Base-by-base conservation (phyloP, 192 early-diverging fungal species). In the Mortierella antarctica region DNA sequence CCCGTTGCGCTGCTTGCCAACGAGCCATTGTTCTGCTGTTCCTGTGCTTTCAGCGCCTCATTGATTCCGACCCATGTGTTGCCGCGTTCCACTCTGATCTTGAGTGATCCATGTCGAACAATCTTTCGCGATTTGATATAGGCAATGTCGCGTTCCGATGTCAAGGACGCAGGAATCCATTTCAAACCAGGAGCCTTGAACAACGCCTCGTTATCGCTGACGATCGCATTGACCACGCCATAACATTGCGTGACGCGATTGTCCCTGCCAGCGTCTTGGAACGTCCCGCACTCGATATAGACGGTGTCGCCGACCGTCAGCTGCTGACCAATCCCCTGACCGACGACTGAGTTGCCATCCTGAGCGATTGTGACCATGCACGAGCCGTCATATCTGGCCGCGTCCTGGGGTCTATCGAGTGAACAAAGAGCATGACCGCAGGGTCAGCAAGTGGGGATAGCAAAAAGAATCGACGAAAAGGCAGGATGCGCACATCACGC, bases 31-130 rank as follows among this genome's bases (percentile, higher is more conserved):
- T 66, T 78, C 54, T 63, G 65, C 56, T 62, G 70, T 53, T 52
- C 48, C 53, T 83, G 62, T 46, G 42, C 56, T 42, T 67, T 73
- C 40, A 74, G 44, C 21, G 76, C 61, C 47, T 82, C 59, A 31
- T 82, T 64, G 65, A 73, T 66, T 6, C 77, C 77, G 54, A 72
- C 60, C 69, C 63, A 72, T 23, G 83, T 84, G 61, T 76, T 84
- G 20, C 78, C 83, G 17, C 83, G 73, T 47, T 84, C 77, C 41
- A 84, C 83, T 21, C 83, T 63, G 54, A 84, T 77, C 47, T 73
- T 67, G 14, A 84, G 65, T n/a, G 68, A 76, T 15, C 77, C 83
- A 57, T 72, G 63, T 8, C 51, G 58, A 6, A 84, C 83, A 66
- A 84, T 69, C 53, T 76, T 80, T 69, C 63, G 72, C 9, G 68